These are phyloP conservation scores for Protomyces gravidus DNA, from an alignment of 1,139 yeast genomes.

Conservation along the genomic window DNA sequence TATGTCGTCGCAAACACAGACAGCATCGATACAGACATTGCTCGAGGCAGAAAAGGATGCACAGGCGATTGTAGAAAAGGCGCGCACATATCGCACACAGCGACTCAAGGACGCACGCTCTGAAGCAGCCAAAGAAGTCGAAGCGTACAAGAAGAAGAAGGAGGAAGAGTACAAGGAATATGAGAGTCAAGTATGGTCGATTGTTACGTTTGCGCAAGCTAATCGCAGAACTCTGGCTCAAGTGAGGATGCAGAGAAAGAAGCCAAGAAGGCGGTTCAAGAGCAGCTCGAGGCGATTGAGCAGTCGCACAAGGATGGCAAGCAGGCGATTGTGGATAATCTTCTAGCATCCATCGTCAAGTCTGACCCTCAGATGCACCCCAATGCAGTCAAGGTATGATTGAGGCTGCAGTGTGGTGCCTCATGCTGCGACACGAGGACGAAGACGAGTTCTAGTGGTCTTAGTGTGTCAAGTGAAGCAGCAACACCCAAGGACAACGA, in stretches of 20 bases:
- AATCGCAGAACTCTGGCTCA: conserved; percentile 54
- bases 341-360: conserved; percentile 71
- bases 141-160: conserved; percentile 76
- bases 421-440: too few species aligned
- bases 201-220: too few species aligned
- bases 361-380: conserved; percentile 80
- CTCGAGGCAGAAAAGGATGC: conserved; percentile 87
- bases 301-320: conserved; percentile 61
- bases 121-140: conserved; percentile 87
- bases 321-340: conserved; percentile 62
- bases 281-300: conserved; percentile 59
- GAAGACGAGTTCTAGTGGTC: too few species aligned
- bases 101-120: conserved; percentile 90
- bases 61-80: conserved; percentile 86
- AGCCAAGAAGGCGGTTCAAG: conserved; percentile 49
- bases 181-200: conserved; percentile 51
- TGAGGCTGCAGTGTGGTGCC: too few species aligned
- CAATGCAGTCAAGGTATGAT: conserved; percentile 51
- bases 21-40: conserved; percentile 25
- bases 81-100: conserved; percentile 54
- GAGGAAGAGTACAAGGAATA: conserved; percentile 72
- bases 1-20: conserved; percentile 20
- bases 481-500: too few species aligned
- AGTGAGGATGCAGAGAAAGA: conserved; percentile 66
- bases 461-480: too few species aligned